Percentiles rank a stretch among this genome's conserved stretches.
Conservation (phyloP, 75 land plant genomes). For the Chamaecyparis obtusa region DNA sequence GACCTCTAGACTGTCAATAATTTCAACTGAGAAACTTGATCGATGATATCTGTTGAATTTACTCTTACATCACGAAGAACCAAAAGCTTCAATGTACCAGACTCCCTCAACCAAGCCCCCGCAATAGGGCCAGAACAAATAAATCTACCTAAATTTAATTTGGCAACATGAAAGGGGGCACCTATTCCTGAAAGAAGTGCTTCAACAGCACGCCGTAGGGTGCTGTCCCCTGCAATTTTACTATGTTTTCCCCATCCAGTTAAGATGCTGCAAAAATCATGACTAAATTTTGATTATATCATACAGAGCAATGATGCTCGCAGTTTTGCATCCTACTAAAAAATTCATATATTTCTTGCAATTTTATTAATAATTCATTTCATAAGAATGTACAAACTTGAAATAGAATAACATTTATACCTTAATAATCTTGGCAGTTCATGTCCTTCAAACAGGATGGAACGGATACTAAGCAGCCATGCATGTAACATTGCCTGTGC, state of each 20-base stretch:
- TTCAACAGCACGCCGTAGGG: slow-evolving; percentile 76
- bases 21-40: neutral
- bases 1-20: neutral
- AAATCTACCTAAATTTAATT: slow-evolving; percentile 79
- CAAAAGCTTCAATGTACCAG: slow-evolving; percentile 63
- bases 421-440: slow-evolving; percentile 79
- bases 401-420: slow-evolving; percentile 29
- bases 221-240: slow-evolving; percentile 85
- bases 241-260: slow-evolving; percentile 99
- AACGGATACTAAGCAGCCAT: slow-evolving; percentile 83
- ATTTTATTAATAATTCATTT: neutral
- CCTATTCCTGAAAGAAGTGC: slow-evolving; percentile 64
- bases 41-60: slow-evolving; percentile 10
- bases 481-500: slow-evolving; percentile 96
- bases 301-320: neutral
- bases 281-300: neutral
- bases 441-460: slow-evolving; percentile 75
- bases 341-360: neutral
- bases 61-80: slow-evolving; percentile 65
- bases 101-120: slow-evolving; percentile 72
- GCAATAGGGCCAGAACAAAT: slow-evolving; percentile 71
- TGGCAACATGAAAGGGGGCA: slow-evolving; percentile 82
- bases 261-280: slow-evolving; percentile 65
- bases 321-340: neutral
- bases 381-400: neutral